Percentiles rank a stretch among this genome's conserved stretches.
These are phyloP conservation scores for Sparassis latifolia DNA, from an alignment of 1,284 basidiomycete genomes.

Conservation along the genomic window DNA sequence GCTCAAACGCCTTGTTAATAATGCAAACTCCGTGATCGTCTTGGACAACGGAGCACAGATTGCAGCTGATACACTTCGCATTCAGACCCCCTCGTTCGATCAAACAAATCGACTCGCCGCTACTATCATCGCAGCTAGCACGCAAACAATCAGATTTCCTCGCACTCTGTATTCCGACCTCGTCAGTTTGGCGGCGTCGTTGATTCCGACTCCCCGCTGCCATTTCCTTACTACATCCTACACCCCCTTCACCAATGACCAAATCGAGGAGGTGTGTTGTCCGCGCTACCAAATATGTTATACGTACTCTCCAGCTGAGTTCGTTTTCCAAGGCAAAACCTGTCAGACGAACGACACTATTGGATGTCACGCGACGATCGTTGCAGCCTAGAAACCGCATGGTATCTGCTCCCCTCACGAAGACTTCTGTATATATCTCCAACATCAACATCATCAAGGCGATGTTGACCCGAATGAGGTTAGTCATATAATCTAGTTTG, in stretches of 20 bases:
- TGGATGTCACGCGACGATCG: slow-evolving; percentile 97
- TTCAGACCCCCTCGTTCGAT: slow-evolving; percentile 88
- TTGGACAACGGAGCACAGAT: slow-evolving; percentile 96
- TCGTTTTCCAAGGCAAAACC: slow-evolving; percentile 27
- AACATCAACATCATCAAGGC: slow-evolving; percentile 97
- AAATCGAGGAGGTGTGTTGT: slow-evolving; percentile 76
- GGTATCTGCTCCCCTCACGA: slow-evolving; percentile 91
- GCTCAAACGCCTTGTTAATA: slow-evolving; percentile 90
- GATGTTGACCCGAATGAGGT: slow-evolving; percentile 98
- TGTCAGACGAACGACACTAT: slow-evolving; percentile 88
- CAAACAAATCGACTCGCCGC: slow-evolving; percentile 94
- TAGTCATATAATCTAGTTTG: slow-evolving; percentile 16
- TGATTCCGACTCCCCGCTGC: slow-evolving; percentile 98
- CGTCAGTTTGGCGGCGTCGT: slow-evolving; percentile 92
- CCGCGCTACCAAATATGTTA: background rate
- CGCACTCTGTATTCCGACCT: slow-evolving; percentile 99
- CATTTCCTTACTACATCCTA: slow-evolving; percentile 99
- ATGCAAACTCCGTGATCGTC: slow-evolving; percentile 96
- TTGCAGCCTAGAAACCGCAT: slow-evolving; percentile 98
- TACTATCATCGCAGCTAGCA: slow-evolving; percentile 95
- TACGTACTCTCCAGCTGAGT: no score
- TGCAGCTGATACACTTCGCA: slow-evolving; percentile 85
- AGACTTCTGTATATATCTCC: slow-evolving; percentile 93
- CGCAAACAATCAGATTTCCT: slow-evolving; percentile 94
- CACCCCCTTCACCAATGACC: slow-evolving; percentile 96